phyloP scores from a whole-genome alignment of 208 protist genomes.

The Leishmania gerbilli region DNA sequence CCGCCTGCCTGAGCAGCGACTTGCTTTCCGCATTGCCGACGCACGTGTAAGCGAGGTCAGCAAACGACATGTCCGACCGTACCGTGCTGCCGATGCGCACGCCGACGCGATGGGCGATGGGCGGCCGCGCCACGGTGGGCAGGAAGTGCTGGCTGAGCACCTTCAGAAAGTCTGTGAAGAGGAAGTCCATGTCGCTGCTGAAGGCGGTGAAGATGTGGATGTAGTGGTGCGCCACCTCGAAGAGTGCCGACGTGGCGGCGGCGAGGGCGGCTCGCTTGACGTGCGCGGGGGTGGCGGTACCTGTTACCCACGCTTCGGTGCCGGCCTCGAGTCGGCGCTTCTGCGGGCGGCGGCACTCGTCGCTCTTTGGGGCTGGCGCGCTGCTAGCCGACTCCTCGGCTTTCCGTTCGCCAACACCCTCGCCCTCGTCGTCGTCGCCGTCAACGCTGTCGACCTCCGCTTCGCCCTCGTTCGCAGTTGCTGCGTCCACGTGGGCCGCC shows the following conservation, averaged over 20 bases:
- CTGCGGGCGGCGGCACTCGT: not conserved
- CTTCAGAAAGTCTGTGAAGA: slow-evolving; percentile 68
- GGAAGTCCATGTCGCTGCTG: slow-evolving; percentile 77
- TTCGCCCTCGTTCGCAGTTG: slow-evolving; percentile 28
- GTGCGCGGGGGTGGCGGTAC: slow-evolving; percentile 1
- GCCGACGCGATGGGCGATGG: slow-evolving; percentile 47
- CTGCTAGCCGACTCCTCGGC: not conserved
- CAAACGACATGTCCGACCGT: slow-evolving; percentile 55
- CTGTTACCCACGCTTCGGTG: not conserved
- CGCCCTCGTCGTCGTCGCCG: slow-evolving; percentile 12
- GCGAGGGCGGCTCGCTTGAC: slow-evolving; percentile 59
- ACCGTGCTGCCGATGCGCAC: slow-evolving; percentile 30
- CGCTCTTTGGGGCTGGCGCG: not conserved
- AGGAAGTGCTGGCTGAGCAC: slow-evolving; percentile 59
- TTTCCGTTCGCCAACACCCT: not conserved
- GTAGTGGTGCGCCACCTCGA: slow-evolving; percentile 56
- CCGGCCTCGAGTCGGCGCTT: not conserved
- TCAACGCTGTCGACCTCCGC: slow-evolving; percentile 9
- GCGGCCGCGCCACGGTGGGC: slow-evolving; percentile 35
- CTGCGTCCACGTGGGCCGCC: slow-evolving; percentile 32
- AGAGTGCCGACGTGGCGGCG: slow-evolving; percentile 52
- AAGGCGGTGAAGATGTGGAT: slow-evolving; percentile 72
- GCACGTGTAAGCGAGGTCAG: slow-evolving; percentile 76
- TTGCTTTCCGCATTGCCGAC: slow-evolving; percentile 72
- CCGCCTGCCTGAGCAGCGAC: slow-evolving; percentile 74